phyloP scores from a whole-genome alignment of 2,329 filamentous ascomycete genomes.

The Fusarium proliferatum region DNA sequence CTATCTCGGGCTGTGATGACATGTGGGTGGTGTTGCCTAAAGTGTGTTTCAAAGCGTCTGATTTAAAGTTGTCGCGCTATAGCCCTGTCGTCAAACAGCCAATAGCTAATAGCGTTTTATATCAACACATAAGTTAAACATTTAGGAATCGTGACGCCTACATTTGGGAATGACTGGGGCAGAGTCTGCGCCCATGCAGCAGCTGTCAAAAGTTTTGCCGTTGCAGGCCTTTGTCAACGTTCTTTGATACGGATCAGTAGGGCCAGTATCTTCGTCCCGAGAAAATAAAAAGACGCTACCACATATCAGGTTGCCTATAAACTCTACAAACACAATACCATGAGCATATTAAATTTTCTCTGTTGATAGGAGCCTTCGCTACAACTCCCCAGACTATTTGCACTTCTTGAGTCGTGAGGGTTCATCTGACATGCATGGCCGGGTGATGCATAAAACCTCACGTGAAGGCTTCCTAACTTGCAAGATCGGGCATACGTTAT shows the following conservation, averaged over 20 bases:
- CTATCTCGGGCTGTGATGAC: accelerated
- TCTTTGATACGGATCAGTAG: accelerated
- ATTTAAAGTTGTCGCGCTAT: not conserved
- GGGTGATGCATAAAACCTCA: accelerated
- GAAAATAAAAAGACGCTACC: no score
- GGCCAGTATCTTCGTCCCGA: no score
- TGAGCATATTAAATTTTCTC: accelerated
- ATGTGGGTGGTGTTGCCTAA: no score
- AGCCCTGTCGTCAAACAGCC: not conserved
- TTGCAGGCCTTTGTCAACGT: not conserved
- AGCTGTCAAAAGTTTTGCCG: accelerated
- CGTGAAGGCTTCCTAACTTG: accelerated
- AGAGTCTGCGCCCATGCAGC: accelerated
- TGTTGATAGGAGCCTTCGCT: accelerated
- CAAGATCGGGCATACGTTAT: accelerated
- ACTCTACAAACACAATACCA: not conserved
- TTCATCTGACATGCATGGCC: no score
- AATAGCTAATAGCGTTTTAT: not conserved
- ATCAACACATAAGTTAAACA: not conserved
- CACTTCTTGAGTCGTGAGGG: accelerated
- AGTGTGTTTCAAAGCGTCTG: not conserved
- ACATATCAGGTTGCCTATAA: not conserved
- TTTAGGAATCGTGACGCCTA: accelerated
- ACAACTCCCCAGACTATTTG: accelerated
- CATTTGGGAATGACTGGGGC: accelerated